Base-by-base conservation (phyloP, 805 yeast genomes). In the Wickerhamomyces kurtzmanii region DNA sequence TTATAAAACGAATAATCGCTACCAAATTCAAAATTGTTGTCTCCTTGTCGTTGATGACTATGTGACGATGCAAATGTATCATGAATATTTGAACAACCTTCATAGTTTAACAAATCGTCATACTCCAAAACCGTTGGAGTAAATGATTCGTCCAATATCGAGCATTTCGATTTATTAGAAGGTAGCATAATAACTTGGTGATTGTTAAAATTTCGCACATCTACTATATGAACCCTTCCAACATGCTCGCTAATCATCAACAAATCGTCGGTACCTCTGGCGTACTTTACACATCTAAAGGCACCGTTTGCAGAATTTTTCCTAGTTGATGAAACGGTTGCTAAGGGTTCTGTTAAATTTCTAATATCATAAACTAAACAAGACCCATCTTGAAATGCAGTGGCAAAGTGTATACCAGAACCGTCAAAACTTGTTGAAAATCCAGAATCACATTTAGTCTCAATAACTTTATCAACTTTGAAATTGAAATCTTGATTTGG, bases 361-460 rank as follows among this genome's bases (percentile, higher is more conserved):
- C 97, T 59, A 6, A 81, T 49, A 51, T 87, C 97, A 48, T 76
- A 87, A 7, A 87, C 55, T 36, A 75, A 60, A 34, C 89, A 75
- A 13, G 71, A 57, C 6, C 97, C 97, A 46, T 82, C 86, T 53
- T 87, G 95, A 49, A 85, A 85, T 15, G 86, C 76, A 1, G 82
- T 74, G 2, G 91, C 75, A 47, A 87, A 80, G 36, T 74, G 65
- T 29, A 63, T 40, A 13, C 89, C 94, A 24, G 83, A 75, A n/a
- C 77, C 68, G 34, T 78, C 76, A 56, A 77, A 86, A 17, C 80
- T 70, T 1, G 83, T 74, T 5, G 94, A 86, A 46, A 86, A 83
- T 3, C 95, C 96, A 25, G 79, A 70, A 40, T 82, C 94, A 32
- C 79, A 75, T 3, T 59, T 51, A 0, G 89, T 75, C 31, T 59